Conservation (phyloP, 164 flowering plant species). For the Santalum album region DNA sequence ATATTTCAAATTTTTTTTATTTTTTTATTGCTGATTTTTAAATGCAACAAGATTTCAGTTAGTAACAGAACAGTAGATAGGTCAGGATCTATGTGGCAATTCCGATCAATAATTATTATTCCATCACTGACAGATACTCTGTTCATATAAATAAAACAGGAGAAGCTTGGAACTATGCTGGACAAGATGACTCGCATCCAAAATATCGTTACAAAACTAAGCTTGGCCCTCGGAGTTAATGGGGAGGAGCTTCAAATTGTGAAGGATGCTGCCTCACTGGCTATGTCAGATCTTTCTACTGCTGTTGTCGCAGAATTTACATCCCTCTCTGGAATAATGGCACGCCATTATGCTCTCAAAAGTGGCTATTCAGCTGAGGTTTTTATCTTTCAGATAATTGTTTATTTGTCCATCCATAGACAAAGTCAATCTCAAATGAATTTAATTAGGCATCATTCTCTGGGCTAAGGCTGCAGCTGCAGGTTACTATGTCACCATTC, state of each 20-base stretch:
- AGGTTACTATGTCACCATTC: no score
- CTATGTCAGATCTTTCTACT: conserved; percentile 92
- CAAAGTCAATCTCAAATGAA: no score
- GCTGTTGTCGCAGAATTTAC: conserved; percentile 92
- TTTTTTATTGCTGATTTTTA: no score
- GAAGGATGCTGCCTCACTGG: conserved; percentile 77
- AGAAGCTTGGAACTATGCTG: conserved; percentile 88
- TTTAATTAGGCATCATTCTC: no score
- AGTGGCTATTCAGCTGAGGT: conserved; percentile 88
- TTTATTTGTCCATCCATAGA: neutral
- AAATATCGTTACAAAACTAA: conserved; percentile 40
- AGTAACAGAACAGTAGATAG: no score
- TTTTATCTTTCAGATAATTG: neutral
- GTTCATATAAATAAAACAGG: conserved; percentile 34
- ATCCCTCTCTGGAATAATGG: conserved; percentile 91
- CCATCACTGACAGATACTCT: neutral
- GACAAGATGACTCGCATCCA: conserved; percentile 76
- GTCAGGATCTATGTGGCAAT: no score
- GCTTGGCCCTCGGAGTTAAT: conserved; percentile 39
- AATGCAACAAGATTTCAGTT: no score
- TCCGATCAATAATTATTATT: no score
- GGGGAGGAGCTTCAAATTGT: conserved; percentile 30
- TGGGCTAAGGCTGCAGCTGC: no score
- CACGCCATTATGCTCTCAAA: conserved; percentile 85
- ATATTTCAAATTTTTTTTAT: no score